A percentile compares a stretch with the other conserved stretches of the same genome.
These are phyloP conservation scores for Cotoneaster glaucophyllus DNA, from an alignment of 306 rosid species.

Conservation along the genomic window DNA sequence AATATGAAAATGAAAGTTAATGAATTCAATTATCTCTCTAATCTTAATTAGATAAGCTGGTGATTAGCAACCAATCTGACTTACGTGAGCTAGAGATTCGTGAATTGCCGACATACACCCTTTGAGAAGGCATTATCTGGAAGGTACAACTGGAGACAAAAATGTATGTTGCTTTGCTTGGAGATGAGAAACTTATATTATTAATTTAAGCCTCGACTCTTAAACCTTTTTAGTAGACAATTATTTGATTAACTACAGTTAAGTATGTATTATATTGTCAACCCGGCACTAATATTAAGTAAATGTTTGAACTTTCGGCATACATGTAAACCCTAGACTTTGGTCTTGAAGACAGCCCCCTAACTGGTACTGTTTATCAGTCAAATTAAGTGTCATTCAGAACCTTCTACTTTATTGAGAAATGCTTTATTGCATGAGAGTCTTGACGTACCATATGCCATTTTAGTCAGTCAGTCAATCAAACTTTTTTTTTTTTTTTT, in stretches of 20 bases:
- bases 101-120: slow-evolving; percentile 22
- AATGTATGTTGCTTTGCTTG: neutral
- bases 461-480: neutral
- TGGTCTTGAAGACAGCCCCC: slow-evolving; percentile 3
- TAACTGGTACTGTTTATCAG: neutral
- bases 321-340: neutral
- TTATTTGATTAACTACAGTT: neutral
- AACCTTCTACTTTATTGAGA: neutral
- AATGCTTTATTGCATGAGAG: neutral
- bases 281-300: neutral
- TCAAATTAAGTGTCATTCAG: neutral
- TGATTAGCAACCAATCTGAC: neutral
- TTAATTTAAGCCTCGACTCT: slow-evolving; percentile 19
- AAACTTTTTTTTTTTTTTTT: no score
- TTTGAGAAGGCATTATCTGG: slow-evolving; percentile 23
- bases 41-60: neutral
- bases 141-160: slow-evolving; percentile 32
- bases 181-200: slow-evolving; percentile 1
- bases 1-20: no score
- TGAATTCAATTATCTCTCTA: neutral
- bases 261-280: slow-evolving; percentile 1
- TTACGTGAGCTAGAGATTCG: slow-evolving; percentile 14
- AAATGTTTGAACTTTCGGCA: slow-evolving; percentile 22
- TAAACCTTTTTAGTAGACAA: slow-evolving; percentile 1
- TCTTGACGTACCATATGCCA: neutral